phyloP scores from a whole-genome alignment of 2,329 filamentous ascomycete species.

The Amylocarpus encephaloides region DNA sequence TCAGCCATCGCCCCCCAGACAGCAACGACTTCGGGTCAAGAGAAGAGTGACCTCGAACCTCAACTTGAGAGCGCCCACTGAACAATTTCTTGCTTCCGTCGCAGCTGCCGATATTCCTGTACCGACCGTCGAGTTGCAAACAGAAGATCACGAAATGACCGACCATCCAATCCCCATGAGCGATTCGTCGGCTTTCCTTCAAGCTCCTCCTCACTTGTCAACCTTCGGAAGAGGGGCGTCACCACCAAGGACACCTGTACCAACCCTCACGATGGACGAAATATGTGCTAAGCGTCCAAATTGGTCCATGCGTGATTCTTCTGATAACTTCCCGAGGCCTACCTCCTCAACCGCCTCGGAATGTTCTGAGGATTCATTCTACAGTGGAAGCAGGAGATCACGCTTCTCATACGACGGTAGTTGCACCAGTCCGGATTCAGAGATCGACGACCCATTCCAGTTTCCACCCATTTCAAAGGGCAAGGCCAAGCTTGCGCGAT shows the following conservation, averaged over 20 bases:
- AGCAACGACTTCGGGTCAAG: slow-evolving; percentile 26
- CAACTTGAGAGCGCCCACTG: slow-evolving; percentile 46
- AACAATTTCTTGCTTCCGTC: slow-evolving; percentile 62
- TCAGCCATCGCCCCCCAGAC: slow-evolving; percentile 28
- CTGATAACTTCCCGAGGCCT: slow-evolving; percentile 23
- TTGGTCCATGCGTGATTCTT: slow-evolving; percentile 24
- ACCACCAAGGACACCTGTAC: slow-evolving; percentile 54
- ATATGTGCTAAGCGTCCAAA: slow-evolving; percentile 18
- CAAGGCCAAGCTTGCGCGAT: slow-evolving; percentile 16
- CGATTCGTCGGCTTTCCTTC: slow-evolving; percentile 14
- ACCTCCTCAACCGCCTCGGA: slow-evolving; percentile 36
- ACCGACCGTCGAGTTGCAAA: slow-evolving; percentile 56
- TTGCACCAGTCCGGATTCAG: slow-evolving; percentile 46
- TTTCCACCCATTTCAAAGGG: slow-evolving; percentile 24
- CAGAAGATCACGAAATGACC: slow-evolving; percentile 16
- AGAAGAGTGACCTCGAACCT: slow-evolving; percentile 27
- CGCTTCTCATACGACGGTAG: slow-evolving; percentile 50
- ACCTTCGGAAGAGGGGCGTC: slow-evolving; percentile 29
- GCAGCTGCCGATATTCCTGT: slow-evolving; percentile 59
- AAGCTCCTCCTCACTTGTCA: slow-evolving; percentile 22
- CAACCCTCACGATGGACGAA: slow-evolving; percentile 24
- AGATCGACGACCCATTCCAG: slow-evolving; percentile 33
- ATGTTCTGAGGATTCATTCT: slow-evolving; percentile 51
- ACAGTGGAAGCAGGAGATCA: slow-evolving; percentile 52
- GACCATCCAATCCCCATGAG: slow-evolving; percentile 17